Conservation (phyloP, 208 protist genomes). For the Kentomonas sorsogonicus region DNA sequence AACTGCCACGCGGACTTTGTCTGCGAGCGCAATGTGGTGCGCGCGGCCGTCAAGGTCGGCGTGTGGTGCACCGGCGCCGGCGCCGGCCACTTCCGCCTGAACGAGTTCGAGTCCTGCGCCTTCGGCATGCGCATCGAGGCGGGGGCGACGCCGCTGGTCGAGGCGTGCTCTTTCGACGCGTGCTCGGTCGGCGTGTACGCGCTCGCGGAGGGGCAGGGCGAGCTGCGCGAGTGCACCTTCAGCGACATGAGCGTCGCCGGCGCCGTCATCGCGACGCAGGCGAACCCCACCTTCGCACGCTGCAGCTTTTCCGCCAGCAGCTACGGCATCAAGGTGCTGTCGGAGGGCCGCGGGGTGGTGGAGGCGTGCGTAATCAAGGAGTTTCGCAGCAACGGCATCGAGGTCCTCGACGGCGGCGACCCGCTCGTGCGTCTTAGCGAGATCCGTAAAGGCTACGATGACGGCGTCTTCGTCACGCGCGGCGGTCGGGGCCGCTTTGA, state of each 20-base stretch:
- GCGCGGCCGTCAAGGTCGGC: constrained; percentile 21
- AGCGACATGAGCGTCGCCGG: constrained; percentile 13
- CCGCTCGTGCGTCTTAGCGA: constrained; percentile 18
- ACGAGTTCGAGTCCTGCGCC: constrained; percentile 26
- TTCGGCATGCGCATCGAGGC: constrained; percentile 24
- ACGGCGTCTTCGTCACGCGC: constrained; percentile 18
- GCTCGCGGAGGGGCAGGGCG: constrained; percentile 10
- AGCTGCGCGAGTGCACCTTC: constrained; percentile 24
- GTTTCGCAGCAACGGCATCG: constrained; percentile 13
- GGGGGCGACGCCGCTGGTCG: constrained; percentile 19
- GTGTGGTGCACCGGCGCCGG: constrained; percentile 21
- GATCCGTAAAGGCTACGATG: constrained; percentile 12
- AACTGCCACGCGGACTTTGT: constrained; percentile 14
- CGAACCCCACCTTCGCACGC: constrained; percentile 16
- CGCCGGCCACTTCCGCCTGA: constrained; percentile 16
- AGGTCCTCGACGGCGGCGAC: constrained; percentile 19
- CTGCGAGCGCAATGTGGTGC: constrained; percentile 16
- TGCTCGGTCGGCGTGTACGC: constrained; percentile 24
- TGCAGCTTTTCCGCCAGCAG: constrained; percentile 18
- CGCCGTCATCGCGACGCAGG: constrained; percentile 15
- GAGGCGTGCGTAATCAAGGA: constrained; percentile 19
- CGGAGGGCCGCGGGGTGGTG: constrained; percentile 27
- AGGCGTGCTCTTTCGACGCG: constrained; percentile 24
- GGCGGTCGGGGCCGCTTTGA: constrained; percentile 20
- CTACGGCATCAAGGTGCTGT: constrained; percentile 16